phyloP scores from a whole-genome alignment of 1,284 basidiomycete genomes.

The Sphaerobolus stellatus region DNA sequence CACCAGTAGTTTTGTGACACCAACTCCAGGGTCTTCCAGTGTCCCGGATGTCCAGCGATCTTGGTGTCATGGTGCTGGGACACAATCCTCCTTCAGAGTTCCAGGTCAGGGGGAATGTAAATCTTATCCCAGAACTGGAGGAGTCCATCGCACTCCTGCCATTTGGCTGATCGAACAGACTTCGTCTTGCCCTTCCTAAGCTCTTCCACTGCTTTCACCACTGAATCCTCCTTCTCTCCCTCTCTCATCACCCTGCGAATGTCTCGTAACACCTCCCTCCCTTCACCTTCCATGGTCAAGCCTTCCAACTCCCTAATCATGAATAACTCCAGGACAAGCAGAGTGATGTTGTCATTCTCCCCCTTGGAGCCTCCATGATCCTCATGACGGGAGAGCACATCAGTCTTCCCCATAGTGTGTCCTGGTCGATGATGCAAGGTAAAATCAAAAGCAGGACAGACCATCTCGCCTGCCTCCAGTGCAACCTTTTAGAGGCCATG shows the following conservation, averaged over 20 bases:
- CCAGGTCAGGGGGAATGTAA: conserved; percentile 12
- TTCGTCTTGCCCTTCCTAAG: background rate
- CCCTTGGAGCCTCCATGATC: conserved; percentile 32
- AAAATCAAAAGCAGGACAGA: conserved; percentile 38
- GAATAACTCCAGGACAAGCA: conserved; percentile 30
- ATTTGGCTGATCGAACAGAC: background rate
- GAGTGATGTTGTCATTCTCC: conserved; percentile 31
- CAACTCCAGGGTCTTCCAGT: conserved; percentile 26
- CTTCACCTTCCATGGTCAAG: conserved; percentile 13
- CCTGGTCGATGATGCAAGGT: conserved; percentile 40
- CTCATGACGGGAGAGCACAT: conserved; percentile 38
- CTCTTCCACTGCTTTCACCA: background rate
- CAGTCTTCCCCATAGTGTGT: conserved; percentile 29
- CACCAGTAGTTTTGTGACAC: conserved; percentile 43
- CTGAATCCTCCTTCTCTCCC: background rate
- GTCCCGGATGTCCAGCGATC: background rate
- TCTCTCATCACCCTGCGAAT: conserved; percentile 1
- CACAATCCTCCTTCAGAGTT: background rate
- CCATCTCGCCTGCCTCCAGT: conserved; percentile 43
- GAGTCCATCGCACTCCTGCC: conserved; percentile 6
- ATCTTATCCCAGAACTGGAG: conserved; percentile 8
- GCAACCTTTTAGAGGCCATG: conserved; percentile 34
- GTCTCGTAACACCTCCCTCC: conserved; percentile 3
- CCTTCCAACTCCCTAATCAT: conserved; percentile 13
- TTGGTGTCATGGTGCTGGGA: background rate